Conservation (phyloP, 1,284 basidiomycete genomes). For the Golubevia sp. region DNA sequence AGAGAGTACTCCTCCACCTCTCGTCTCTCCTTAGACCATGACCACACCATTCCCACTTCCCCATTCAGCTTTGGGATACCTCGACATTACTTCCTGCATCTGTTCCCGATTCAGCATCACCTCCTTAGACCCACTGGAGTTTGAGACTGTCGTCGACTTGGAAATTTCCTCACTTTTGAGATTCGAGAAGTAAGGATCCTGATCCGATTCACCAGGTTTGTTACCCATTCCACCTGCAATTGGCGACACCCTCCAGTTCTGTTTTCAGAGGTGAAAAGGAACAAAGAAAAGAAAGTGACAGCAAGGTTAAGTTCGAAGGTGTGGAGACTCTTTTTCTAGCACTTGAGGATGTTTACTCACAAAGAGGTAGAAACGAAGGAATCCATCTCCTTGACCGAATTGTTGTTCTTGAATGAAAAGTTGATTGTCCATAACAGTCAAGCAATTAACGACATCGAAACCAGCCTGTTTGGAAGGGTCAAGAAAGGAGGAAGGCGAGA, state of each 20-base stretch:
- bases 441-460: slow-evolving; percentile 95
- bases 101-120: slow-evolving; percentile 6
- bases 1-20: too few species aligned
- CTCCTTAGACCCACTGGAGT: slow-evolving; percentile 1
- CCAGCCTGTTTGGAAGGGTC: slow-evolving; percentile 65
- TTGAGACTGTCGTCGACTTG: background rate
- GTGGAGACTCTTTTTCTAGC: background rate
- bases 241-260: slow-evolving; percentile 51
- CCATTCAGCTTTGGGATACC: slow-evolving; percentile 19
- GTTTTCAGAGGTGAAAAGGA: background rate
- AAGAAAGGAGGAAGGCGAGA: background rate
- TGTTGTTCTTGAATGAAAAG: slow-evolving; percentile 76
- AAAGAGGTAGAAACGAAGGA: slow-evolving; percentile 86
- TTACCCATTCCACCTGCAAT: slow-evolving; percentile 51
- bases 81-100: slow-evolving; percentile 12
- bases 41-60: slow-evolving; percentile 53
- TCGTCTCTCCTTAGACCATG: slow-evolving; percentile 36
- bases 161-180: slow-evolving; percentile 6
- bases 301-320: background rate
- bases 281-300: background rate
- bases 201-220: slow-evolving; percentile 41
- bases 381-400: slow-evolving; percentile 89
- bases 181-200: slow-evolving; percentile 39
- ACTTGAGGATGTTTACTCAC: slow-evolving; percentile 1
- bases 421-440: slow-evolving; percentile 93